These are phyloP conservation scores for Hymenoscyphus fraxineus DNA, from an alignment of 2,329 filamentous ascomycete genomes.

Conservation along the genomic window DNA sequence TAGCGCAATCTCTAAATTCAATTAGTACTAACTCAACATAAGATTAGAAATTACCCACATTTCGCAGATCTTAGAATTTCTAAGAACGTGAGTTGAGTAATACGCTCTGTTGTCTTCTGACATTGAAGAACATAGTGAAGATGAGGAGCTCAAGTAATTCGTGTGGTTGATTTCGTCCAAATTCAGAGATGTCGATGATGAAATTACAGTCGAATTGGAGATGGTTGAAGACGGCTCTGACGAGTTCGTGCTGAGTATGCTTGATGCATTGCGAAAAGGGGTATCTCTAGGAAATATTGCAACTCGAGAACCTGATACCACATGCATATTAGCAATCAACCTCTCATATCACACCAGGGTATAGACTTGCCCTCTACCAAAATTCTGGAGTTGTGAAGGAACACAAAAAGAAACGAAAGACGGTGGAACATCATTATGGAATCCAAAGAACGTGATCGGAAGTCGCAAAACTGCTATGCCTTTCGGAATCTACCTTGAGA, in stretches of 20 bases:
- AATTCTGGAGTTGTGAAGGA: neutral
- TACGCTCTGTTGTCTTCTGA: too few relatives aligned
- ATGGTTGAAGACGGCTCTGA: neutral
- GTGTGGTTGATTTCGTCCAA: neutral
- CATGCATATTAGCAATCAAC: neutral
- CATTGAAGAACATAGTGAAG: too few relatives aligned
- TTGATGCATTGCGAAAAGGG: neutral
- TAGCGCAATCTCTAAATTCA: neutral
- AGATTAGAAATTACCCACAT: neutral
- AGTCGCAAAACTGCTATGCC: neutral
- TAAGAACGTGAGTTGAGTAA: too few relatives aligned
- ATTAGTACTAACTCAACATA: neutral
- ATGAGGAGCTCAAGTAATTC: neutral
- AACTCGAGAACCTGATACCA: neutral
- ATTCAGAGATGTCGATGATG: neutral
- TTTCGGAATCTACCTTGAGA: too few relatives aligned
- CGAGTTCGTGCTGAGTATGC: neutral
- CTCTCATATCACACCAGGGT: neutral
- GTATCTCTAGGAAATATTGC: neutral
- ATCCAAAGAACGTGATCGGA: neutral
- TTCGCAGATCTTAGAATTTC: neutral
- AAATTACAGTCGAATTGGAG: neutral
- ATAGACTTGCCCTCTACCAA: neutral
- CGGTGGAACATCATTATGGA: neutral
- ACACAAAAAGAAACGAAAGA: neutral